These are phyloP conservation scores for Calendula officinalis DNA, from an alignment of 129 eudicot species.

Conservation along the genomic window DNA sequence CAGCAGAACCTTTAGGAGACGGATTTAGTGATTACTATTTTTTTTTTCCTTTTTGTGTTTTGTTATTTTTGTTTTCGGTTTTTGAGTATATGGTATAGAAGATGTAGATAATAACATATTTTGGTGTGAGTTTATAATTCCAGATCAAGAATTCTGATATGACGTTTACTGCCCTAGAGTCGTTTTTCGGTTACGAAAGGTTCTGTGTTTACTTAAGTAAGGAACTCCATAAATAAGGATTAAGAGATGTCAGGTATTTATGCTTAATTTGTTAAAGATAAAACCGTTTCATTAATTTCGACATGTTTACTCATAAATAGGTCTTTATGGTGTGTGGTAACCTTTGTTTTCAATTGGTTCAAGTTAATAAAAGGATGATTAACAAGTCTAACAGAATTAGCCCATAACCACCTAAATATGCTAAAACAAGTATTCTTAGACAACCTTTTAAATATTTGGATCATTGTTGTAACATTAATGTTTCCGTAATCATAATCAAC, in stretches of 20 bases:
- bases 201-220: background rate
- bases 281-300: background rate
- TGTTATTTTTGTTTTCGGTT: background rate
- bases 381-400: no score
- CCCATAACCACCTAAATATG: no score
- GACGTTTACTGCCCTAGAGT: background rate
- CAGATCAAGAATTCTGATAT: background rate
- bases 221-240: slow-evolving; percentile 11
- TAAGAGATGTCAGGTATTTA: slow-evolving; percentile 14
- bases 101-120: slow-evolving; percentile 1
- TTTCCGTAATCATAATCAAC: background rate
- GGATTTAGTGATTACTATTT: slow-evolving; percentile 44
- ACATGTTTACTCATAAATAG: background rate
- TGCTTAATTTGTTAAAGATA: slow-evolving; percentile 8
- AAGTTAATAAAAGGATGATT: no score
- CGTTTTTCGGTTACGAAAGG: background rate
- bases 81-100: background rate
- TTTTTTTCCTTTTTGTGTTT: slow-evolving; percentile 9
- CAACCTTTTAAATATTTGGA: background rate
- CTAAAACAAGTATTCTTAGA: background rate
- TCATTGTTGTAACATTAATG: background rate
- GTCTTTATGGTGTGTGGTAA: background rate
- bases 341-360: no score
- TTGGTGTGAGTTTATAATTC: background rate
- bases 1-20: slow-evolving; percentile 58